These are phyloP conservation scores for Astrocystis sublimbata DNA, from an alignment of 495 filamentous ascomycete genomes.

Conservation along the genomic window DNA sequence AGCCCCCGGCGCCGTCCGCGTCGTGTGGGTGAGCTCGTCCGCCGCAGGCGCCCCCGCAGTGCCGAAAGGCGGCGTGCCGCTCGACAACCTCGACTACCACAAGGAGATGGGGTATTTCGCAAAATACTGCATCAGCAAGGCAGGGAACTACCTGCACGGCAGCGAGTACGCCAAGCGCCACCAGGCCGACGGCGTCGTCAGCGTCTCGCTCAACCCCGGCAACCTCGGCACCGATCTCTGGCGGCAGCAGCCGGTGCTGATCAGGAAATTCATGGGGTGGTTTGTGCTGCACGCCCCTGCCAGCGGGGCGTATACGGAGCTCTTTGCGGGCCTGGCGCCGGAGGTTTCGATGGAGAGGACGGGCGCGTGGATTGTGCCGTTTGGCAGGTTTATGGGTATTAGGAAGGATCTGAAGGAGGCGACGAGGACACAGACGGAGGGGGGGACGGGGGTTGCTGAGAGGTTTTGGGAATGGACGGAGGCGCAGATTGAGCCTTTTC, in stretches of 20 bases:
- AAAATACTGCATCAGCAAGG: slow-evolving; percentile 40
- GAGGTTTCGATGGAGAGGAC: slow-evolving; percentile 30
- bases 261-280: not conserved
- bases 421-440: slow-evolving; percentile 29
- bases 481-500: slow-evolving; percentile 31
- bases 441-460: slow-evolving; percentile 36
- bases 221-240: slow-evolving; percentile 37
- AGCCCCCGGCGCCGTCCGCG: slow-evolving; percentile 37
- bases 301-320: slow-evolving; percentile 44
- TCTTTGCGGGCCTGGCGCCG: slow-evolving; percentile 42
- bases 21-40: slow-evolving; percentile 43
- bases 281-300: slow-evolving; percentile 20
- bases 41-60: slow-evolving; percentile 29
- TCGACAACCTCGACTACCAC: slow-evolving; percentile 22
- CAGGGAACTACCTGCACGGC: slow-evolving; percentile 36
- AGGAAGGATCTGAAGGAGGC: slow-evolving; percentile 33
- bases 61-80: slow-evolving; percentile 22
- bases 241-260: slow-evolving; percentile 1
- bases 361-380: slow-evolving; percentile 19
- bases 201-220: slow-evolving; percentile 31
- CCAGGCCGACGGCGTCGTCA: slow-evolving; percentile 31
- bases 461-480: slow-evolving; percentile 46
- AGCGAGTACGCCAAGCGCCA: slow-evolving; percentile 35
- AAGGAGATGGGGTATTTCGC: not conserved
- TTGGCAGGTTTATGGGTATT: slow-evolving; percentile 13